Percentiles rank a stretch among this genome's conserved stretches.
Conservation (phyloP, 805 yeast genomes). For the Wickerhamiella occidentalis region DNA sequence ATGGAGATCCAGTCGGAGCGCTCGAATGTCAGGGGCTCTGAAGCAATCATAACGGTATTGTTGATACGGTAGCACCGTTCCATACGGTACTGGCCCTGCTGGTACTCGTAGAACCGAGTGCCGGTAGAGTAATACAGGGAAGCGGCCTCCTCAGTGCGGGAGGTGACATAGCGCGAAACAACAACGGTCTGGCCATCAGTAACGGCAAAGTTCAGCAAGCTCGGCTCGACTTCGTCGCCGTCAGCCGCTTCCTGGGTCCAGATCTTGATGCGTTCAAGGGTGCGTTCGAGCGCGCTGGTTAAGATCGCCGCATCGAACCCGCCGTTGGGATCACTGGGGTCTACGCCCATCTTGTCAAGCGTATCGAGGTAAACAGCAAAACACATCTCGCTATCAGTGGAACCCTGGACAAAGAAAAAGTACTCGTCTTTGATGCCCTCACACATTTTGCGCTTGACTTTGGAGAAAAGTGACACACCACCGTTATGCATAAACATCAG, state of each 20-base stretch:
- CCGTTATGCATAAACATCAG: constrained; percentile 98
- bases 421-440: constrained; percentile 68
- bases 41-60: constrained; percentile 91
- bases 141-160: constrained; percentile 89
- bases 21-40: constrained; percentile 93
- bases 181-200: constrained; percentile 85
- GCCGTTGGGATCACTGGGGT: constrained; percentile 47
- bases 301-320: constrained; percentile 39
- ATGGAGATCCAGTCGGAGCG: constrained; percentile 96
- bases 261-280: constrained; percentile 60
- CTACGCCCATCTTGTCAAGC: constrained; percentile 58
- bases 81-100: constrained; percentile 88
- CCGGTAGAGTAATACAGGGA: constrained; percentile 92
- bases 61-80: constrained; percentile 87
- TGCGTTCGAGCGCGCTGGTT: constrained; percentile 55
- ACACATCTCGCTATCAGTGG: constrained; percentile 92
- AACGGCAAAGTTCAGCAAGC: constrained; percentile 82
- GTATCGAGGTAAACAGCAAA: constrained; percentile 81
- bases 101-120: constrained; percentile 75
- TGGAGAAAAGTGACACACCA: constrained; percentile 50
- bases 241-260: constrained; percentile 59
- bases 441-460: constrained; percentile 61
- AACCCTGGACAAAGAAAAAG: constrained; percentile 73
- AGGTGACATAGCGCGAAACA: constrained; percentile 77
- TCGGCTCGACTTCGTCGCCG: constrained; percentile 46